These are phyloP conservation scores for Tolypocladium nubicola DNA, from an alignment of 2,329 filamentous ascomycete species.

Conservation along the genomic window DNA sequence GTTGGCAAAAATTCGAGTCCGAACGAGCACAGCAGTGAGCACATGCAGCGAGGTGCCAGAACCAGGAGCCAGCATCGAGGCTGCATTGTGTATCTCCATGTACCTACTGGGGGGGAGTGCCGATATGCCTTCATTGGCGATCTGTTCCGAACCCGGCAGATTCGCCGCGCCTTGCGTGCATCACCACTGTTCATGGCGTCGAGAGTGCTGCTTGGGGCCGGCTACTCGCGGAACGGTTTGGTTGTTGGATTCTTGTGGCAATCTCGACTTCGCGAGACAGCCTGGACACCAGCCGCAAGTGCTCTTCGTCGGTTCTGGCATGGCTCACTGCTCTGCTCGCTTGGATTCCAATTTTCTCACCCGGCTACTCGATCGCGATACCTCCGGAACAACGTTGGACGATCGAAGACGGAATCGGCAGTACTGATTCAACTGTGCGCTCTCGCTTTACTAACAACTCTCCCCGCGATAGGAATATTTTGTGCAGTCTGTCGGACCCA, in stretches of 20 bases:
- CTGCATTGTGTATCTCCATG: background rate
- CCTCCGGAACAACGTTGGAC: slow-evolving; percentile 17
- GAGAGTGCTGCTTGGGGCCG: background rate
- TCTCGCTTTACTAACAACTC: slow-evolving; percentile 55
- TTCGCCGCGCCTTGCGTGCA: background rate
- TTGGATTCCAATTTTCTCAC: slow-evolving; percentile 9
- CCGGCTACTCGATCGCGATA: background rate
- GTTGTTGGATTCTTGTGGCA: background rate
- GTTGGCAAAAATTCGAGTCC: slow-evolving; percentile 8
- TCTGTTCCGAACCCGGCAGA: background rate
- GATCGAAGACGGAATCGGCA: slow-evolving; percentile 20
- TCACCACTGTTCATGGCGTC: background rate
- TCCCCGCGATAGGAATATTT: slow-evolving; percentile 84
- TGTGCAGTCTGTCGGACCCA: slow-evolving; percentile 70
- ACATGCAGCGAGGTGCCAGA: slow-evolving; percentile 8
- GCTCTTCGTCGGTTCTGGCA: background rate
- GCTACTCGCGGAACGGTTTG: background rate
- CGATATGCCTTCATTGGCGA: background rate
- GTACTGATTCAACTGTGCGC: slow-evolving; percentile 12
- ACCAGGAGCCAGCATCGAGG: background rate
- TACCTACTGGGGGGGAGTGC: background rate
- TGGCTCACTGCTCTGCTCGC: slow-evolving; percentile 8
- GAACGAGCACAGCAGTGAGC: slow-evolving; percentile 45
- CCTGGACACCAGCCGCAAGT: background rate
- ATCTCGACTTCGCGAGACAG: background rate